These are phyloP conservation scores for Acidomyces sp. DNA, from an alignment of 495 filamentous ascomycete species.

Conservation along the genomic window DNA sequence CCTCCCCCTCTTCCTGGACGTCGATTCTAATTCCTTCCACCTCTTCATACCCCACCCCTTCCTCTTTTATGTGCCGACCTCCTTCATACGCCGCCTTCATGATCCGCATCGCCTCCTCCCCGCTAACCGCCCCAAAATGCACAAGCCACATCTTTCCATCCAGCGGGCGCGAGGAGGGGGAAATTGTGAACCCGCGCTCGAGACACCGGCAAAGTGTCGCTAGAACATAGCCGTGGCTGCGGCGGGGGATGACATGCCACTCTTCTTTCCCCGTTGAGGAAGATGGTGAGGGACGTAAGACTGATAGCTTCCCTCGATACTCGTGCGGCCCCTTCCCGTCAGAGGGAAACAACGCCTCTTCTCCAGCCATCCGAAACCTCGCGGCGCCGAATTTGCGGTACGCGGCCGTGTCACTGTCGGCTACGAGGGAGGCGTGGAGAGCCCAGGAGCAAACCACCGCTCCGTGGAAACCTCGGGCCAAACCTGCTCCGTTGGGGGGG, in stretches of 20 bases:
- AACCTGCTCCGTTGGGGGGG: slow-evolving; percentile 9
- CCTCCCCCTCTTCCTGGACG: slow-evolving; percentile 44
- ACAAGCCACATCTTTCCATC: slow-evolving; percentile 56
- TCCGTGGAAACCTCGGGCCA: slow-evolving; percentile 50
- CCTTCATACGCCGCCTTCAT: slow-evolving; percentile 63
- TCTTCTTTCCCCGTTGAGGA: slow-evolving; percentile 18
- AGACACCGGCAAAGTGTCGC: slow-evolving; percentile 63
- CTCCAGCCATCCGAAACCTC: slow-evolving; percentile 72
- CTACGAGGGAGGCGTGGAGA: slow-evolving; percentile 75
- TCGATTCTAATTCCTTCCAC: slow-evolving; percentile 51
- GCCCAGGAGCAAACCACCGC: slow-evolving; percentile 79
- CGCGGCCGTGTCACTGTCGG: slow-evolving; percentile 67
- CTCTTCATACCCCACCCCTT: slow-evolving; percentile 50
- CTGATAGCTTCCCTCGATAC: slow-evolving; percentile 50
- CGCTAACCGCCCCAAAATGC: slow-evolving; percentile 52
- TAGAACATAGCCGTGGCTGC: slow-evolving; percentile 59
- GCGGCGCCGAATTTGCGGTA: slow-evolving; percentile 61
- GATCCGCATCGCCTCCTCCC: slow-evolving; percentile 54
- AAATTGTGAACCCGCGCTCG: slow-evolving; percentile 68
- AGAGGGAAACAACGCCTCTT: slow-evolving; percentile 51
- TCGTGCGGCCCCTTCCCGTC: slow-evolving; percentile 48
- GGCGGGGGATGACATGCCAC: slow-evolving; percentile 25
- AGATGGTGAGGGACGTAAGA: slow-evolving; percentile 18
- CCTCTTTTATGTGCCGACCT: slow-evolving; percentile 55
- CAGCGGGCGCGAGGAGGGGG: slow-evolving; percentile 51